Evolutionary conservation across 2,329 filamentous ascomycete species (phyloP).

Genomic region (Ambrosiella cleistominuta): DNA sequence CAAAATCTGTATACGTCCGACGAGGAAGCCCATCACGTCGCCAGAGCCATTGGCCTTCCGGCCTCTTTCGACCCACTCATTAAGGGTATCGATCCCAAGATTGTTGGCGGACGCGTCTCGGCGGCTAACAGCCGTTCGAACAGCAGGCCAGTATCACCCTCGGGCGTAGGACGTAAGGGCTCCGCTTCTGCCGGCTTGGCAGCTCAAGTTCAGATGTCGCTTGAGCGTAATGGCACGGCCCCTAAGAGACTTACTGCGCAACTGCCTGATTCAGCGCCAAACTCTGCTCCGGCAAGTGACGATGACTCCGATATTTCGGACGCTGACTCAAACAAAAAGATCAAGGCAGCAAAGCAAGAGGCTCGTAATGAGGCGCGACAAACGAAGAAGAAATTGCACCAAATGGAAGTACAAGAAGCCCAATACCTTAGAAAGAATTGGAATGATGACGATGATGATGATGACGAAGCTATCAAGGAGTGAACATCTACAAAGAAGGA

Average conservation of each 20-base stretch:
- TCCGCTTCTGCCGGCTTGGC: neutral
- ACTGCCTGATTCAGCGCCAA: neutral
- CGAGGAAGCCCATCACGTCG: slow-evolving; percentile 47
- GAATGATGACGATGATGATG: neutral
- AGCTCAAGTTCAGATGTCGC: neutral
- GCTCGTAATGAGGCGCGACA: slow-evolving; percentile 29
- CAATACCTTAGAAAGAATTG: neutral
- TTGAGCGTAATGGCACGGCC: neutral
- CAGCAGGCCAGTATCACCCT: slow-evolving; percentile 7
- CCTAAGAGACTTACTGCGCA: neutral
- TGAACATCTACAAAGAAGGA: no score
- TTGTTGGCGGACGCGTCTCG: slow-evolving; percentile 14
- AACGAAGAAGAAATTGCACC: slow-evolving; percentile 31
- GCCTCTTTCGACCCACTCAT: slow-evolving; percentile 47
- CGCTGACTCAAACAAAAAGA: neutral
- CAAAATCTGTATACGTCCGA: slow-evolving; percentile 38
- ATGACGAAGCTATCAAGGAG: neutral
- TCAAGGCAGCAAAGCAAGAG: slow-evolving; percentile 29
- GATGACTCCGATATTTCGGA: slow-evolving; percentile 22
- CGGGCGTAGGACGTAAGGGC: neutral
- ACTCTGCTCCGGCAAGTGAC: slow-evolving; percentile 21
- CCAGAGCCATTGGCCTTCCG: slow-evolving; percentile 43
- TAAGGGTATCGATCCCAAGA: slow-evolving; percentile 31
- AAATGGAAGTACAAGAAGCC: slow-evolving; percentile 43
- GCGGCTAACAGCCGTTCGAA: slow-evolving; percentile 7